A percentile compares a stretch with the other conserved stretches of the same genome.
phyloP scores from a whole-genome alignment of 2,329 filamentous ascomycete species.

The Magnaporthales sp. region DNA sequence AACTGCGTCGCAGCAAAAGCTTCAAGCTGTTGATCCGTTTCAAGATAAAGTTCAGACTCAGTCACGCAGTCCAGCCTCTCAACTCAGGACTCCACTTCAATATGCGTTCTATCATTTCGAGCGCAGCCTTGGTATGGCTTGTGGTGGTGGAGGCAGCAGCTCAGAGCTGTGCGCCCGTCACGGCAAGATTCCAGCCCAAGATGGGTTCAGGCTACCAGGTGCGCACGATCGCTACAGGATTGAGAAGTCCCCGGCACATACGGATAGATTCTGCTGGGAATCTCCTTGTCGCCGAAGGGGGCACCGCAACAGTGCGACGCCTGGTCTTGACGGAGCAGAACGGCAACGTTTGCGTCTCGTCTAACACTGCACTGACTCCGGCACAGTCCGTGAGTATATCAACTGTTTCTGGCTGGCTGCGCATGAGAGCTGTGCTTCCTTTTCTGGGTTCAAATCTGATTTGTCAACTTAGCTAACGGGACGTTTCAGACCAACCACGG shows the following conservation, averaged over 20 bases:
- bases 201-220: constrained; percentile 12
- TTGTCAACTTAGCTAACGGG: background rate
- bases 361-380: constrained; percentile 22
- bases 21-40: background rate
- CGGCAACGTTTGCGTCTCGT: constrained; percentile 24
- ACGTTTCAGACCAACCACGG: constrained; percentile 31
- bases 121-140: constrained; percentile 5
- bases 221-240: constrained; percentile 12
- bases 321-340: constrained; percentile 30
- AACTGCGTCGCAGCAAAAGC: background rate
- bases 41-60: background rate
- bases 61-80: background rate
- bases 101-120: background rate
- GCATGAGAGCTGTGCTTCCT: constrained; percentile 9
- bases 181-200: constrained; percentile 11
- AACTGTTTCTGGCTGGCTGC: background rate
- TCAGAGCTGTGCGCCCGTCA: constrained; percentile 10
- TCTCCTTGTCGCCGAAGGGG: constrained; percentile 5
- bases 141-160: constrained; percentile 5
- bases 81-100: background rate
- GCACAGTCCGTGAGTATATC: constrained; percentile 6
- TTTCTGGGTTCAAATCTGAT: background rate
- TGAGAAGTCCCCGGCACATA: constrained; percentile 12
- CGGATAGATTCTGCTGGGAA: constrained; percentile 3
- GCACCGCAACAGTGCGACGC: constrained; percentile 21